These are phyloP conservation scores for Hymenoscyphus linearis DNA, from an alignment of 2,329 filamentous ascomycete species.

Conservation along the genomic window DNA sequence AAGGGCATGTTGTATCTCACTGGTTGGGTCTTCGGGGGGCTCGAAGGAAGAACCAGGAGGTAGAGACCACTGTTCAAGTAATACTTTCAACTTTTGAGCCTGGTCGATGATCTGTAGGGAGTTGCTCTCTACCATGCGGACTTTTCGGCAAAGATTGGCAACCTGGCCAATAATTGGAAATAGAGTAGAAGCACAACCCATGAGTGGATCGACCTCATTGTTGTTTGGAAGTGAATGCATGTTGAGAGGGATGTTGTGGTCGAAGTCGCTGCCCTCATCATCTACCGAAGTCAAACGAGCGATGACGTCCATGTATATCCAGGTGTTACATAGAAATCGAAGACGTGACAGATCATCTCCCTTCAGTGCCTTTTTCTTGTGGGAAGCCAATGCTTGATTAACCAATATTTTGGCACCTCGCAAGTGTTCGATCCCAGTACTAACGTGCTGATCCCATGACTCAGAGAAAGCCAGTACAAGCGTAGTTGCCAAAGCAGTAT, in stretches of 20 bases:
- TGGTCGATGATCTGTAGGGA: conserved; percentile 56
- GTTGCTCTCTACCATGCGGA: conserved; percentile 47
- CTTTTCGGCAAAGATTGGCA: conserved; percentile 59
- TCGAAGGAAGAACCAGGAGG: conserved; percentile 47
- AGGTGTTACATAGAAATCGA: conserved; percentile 66
- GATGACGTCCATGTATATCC: conserved; percentile 71
- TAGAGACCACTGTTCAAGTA: conserved; percentile 56
- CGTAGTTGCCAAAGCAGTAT: conserved; percentile 65
- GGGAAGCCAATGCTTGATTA: conserved; percentile 48
- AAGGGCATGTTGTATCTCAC: conserved; percentile 57
- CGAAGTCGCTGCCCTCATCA: conserved; percentile 50
- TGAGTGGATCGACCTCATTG: conserved; percentile 60
- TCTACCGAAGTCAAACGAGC: conserved; percentile 57
- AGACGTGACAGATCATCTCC: conserved; percentile 48
- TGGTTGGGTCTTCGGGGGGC: conserved; percentile 57
- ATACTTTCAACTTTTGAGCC: conserved; percentile 55
- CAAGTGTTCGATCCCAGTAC: conserved; percentile 64
- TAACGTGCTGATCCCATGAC: conserved; percentile 65
- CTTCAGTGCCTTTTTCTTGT: conserved; percentile 38
- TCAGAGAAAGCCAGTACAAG: conserved; percentile 64
- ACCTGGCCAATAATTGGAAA: conserved; percentile 65
- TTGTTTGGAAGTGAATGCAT: conserved; percentile 36
- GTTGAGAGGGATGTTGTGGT: conserved; percentile 40
- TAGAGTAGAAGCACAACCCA: conserved; percentile 63
- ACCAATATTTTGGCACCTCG: conserved; percentile 62